Evolutionary conservation across 73 alveolate genomes (phyloP), one percentile per base, ranked within the genome.

Genomic region (Durusdinium trenchii): DNA sequence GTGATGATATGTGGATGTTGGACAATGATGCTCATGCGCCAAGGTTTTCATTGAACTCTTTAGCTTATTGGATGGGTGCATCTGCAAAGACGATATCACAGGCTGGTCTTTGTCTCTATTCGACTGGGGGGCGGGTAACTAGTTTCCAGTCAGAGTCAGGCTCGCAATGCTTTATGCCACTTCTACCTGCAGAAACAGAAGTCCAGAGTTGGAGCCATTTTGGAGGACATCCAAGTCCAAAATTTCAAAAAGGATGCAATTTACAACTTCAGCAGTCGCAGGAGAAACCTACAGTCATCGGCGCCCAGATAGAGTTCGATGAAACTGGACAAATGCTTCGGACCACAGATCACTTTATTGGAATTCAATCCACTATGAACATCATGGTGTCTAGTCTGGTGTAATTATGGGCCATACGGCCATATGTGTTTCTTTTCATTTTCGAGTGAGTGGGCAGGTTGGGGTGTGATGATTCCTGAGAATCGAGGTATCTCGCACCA

Each of bases 271-370:
- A 30, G 32, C 47, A 30, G 32, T 18, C 30, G 38, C 64, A 42
- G 18, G 42, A 10, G 2, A 46, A 28, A 4, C 35, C 64, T 26
- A 0, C 38, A 20, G 61, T 42, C 38, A 79, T 79, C 46, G 90
- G 90, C 1, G 30, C 26, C 32, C 93, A 82, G 14, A 82, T 82
- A 1, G 93, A 82, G 93, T 82, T 82, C n/a, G 93, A 82, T n/a
- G 93, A 82, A 73, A 82, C 93, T 0, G 93, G 93, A 28, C 93
- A 82, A n/a, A 3, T 12, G 1, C 73, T 82, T 23, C 93, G 60
- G 38, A 40, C 32, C 38, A 1, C 35, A 14, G 61, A 82, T 7
- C 16, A 64, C 38, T 5, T 64, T 9, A 40, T 26, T 1, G 42
- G n/a, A 43, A 3, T 73, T 0, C 14, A 16, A 36, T 23, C 75